A percentile compares a stretch with the other conserved stretches of the same genome.
phyloP scores from a whole-genome alignment of 2,329 filamentous ascomycete species.

The Colletotrichum musicola region DNA sequence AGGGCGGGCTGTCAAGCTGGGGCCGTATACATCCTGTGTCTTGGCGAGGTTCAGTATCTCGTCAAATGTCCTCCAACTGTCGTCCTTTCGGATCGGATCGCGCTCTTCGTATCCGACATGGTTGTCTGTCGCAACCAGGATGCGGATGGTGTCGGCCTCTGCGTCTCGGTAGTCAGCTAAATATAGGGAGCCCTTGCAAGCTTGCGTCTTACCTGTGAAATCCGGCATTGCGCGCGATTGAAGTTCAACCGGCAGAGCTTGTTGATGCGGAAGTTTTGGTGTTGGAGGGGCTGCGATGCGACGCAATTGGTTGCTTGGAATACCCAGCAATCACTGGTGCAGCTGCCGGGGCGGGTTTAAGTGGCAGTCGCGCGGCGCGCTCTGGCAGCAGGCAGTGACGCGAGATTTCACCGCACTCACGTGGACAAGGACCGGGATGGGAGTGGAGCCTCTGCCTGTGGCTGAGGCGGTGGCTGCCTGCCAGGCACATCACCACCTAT shows the following conservation, averaged over 20 bases:
- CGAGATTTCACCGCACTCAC: conserved; percentile 20
- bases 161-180: not conserved
- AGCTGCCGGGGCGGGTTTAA: not conserved
- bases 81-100: conserved; percentile 93
- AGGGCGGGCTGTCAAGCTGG: not conserved
- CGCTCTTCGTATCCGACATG: conserved; percentile 98
- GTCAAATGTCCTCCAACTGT: conserved; percentile 96
- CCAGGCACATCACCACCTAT: too few species aligned
- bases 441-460: not conserved
- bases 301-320: not conserved
- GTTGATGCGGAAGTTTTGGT: not conserved
- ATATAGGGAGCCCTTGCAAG: not conserved
- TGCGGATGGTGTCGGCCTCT: conserved; percentile 88
- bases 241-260: not conserved
- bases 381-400: conserved; percentile 21
- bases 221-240: conserved; percentile 25
- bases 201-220: conserved; percentile 27
- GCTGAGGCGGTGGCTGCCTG: conserved; percentile 12
- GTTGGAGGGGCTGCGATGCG: not conserved
- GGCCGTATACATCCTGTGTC: conserved; percentile 75
- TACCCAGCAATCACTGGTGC: not conserved
- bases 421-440: not conserved
- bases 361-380: conserved; percentile 24
- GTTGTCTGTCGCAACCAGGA: conserved; percentile 94
- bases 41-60: conserved; percentile 93